Evolutionary conservation across 1,284 basidiomycete species (phyloP), one percentile per base, ranked within the genome.

Genomic region (Erythrobasidium hasegawianum): DNA sequence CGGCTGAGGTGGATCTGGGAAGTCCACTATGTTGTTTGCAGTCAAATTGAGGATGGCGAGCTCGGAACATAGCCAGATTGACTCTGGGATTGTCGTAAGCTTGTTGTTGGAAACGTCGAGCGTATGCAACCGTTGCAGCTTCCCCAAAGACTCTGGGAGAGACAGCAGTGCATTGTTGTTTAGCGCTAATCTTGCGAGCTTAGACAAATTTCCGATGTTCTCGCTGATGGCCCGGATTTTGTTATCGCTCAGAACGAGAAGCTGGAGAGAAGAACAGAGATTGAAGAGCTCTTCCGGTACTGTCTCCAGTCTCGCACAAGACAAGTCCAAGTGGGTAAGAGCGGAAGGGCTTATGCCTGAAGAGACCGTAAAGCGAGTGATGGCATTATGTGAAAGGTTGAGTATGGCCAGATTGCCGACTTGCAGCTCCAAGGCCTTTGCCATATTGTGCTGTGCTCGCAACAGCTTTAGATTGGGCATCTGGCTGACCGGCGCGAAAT

Each of bases 21-120:
- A 89, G 0, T 81, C 81, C 54, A 84, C 84, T 57, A 98, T 79
- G 39, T 95, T 78, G 75, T 98, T 99, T 16, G 91, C 95, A 11
- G 89, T 92, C 53, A 88, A 84, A 73, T 97, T 98, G 76, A 98
- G 83, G 50, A 83, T 80, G 55, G 79, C 78, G 52, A 99, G 80
- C 4, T 83, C 84, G 0, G 84, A 81, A 77, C 94, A 97, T 50
- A 86, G 83, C 96, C 96, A 98, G 4, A 99, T 77, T 33, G 84
- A 81, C 14, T 79, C 79, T 0, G 93, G 91, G 0, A 97, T 79
- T 71, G 87, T 84, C 20, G 83, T 84, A 57, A 98, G 80, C 72
- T 89, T 90, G 79, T 98, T 99, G 76, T 93, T 94, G 75, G 96
- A 94, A 2, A 88, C 86, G 72, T 96, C 89, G 49, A 97, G 81